Base-by-base conservation (phyloP, 1,284 basidiomycete species). In the Ustilago crameri region DNA sequence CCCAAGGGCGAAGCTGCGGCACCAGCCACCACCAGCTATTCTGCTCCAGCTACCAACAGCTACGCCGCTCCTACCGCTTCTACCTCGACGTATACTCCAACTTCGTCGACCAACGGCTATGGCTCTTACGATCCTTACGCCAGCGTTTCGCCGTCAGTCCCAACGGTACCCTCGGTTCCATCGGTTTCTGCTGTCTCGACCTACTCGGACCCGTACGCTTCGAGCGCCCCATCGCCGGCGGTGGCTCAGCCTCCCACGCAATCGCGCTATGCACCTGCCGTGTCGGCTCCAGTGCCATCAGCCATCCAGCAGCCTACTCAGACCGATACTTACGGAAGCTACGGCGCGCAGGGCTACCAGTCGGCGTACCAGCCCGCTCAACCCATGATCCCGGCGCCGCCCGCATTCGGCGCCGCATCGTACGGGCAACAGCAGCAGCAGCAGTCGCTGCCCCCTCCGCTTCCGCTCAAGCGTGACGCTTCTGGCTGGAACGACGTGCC, bases 401-500 rank as follows among this genome's bases (percentile, higher is more conserved):
- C 84, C n/a, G 84, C 85, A 14, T 81, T 69, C 73, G 84, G 83
- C 10, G 53, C 43, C 17, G 46, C 67, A 20, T 49, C 57, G 17
- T 56, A 59, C 66, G 40, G 40, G n/a, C 40, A 65, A 50, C 65
- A 60, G 47, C 68, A 58, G 37, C 60, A 61, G 62, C 61, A 63
- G 60, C 59, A 60, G 35, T 26, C 27, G 30, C 75, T 81, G 3
- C 82, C 83, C 9, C 84, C 85, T 3, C 85, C 83, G 2, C 75
- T 85, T 3, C 86, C 85, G 5, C 78, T 85, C 23, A 90, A 89
- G 72, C 87, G 88, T 34, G 84, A 85, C 41, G 91, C 91, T 63
- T 89, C 90, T 10, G 93, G 92, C 0, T 98, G 94, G 94, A 98
- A 98, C 80, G 95, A 98, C 78, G 89, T 91, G 0, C 93, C 93